Percentiles rank a stretch among this genome's conserved stretches.
Evolutionary conservation across 2,329 filamentous ascomycete species (phyloP).

Genomic region (Botrytis galanthina): DNA sequence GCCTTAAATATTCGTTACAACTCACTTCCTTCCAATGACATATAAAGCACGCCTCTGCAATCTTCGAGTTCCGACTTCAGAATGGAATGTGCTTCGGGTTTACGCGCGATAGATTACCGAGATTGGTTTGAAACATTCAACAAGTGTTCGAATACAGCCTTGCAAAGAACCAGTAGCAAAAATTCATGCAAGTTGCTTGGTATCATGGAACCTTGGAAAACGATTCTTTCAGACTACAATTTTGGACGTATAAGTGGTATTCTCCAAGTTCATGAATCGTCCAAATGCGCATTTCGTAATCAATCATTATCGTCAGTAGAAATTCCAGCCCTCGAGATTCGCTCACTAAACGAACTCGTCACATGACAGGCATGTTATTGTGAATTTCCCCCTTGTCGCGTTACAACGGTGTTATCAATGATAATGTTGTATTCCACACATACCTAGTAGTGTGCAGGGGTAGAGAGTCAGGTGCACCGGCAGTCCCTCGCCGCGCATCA

Average conservation of each 20-base stretch:
- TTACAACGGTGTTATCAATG: not conserved
- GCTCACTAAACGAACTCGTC: not conserved
- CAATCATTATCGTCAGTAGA: not conserved
- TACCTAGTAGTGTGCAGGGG: not conserved
- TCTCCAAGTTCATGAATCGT: not conserved
- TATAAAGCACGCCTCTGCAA: not conserved
- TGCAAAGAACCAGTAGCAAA: not conserved
- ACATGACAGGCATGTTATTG: not conserved
- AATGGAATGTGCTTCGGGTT: not conserved
- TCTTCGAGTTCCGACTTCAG: not conserved
- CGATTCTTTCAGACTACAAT: not conserved
- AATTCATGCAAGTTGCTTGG: not conserved
- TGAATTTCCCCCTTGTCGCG: not conserved
- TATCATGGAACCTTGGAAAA: not conserved
- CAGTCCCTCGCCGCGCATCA: not conserved
- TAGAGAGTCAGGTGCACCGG: not conserved
- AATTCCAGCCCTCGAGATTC: not conserved
- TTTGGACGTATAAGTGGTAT: not conserved
- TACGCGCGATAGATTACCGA: not conserved
- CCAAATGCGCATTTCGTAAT: not conserved
- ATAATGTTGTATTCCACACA: not conserved
- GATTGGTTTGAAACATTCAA: not conserved
- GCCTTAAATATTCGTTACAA: not conserved
- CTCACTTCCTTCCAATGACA: not conserved
- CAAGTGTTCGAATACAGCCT: not conserved